Evolutionary conservation across 2,329 filamentous ascomycete genomes (phyloP).

Genomic region (Nannizziopsis barbatae): DNA sequence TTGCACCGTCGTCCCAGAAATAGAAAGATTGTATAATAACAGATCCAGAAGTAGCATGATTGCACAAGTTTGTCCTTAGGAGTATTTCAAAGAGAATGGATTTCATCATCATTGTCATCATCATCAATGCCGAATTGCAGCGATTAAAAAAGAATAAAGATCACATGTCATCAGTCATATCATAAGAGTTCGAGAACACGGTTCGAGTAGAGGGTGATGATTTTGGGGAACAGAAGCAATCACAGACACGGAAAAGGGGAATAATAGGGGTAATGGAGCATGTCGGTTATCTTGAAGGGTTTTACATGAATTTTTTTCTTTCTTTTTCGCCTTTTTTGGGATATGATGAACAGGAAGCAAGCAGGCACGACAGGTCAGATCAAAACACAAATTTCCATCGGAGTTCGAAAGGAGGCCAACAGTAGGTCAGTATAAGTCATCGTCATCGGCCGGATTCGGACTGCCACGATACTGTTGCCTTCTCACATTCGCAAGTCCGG

Average conservation of each 20-base stretch:
- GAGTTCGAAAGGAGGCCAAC: conserved; percentile 5
- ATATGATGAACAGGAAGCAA: background rate
- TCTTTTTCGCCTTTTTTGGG: background rate
- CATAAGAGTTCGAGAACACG: background rate
- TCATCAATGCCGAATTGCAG: conserved; percentile 1
- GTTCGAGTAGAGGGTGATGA: background rate
- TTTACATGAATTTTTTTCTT: background rate
- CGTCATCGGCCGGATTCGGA: conserved; percentile 28
- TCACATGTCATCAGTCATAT: conserved; percentile 10
- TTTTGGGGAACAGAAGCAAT: background rate
- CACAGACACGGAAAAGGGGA: background rate
- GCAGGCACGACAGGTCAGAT: background rate
- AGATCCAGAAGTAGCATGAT: no score
- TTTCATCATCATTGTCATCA: no score
- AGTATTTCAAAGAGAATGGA: no score
- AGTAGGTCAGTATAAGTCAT: conserved; percentile 21
- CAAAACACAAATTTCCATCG: background rate
- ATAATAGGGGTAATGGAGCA: background rate
- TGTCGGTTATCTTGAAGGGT: background rate
- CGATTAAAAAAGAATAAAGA: background rate
- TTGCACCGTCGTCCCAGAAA: no score
- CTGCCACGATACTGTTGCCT: conserved; percentile 25
- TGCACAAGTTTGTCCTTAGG: no score
- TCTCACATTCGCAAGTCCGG: conserved; percentile 17
- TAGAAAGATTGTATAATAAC: no score